These are phyloP conservation scores for Populus ilicifolia DNA, from an alignment of 345 rosid species.

Conservation along the genomic window DNA sequence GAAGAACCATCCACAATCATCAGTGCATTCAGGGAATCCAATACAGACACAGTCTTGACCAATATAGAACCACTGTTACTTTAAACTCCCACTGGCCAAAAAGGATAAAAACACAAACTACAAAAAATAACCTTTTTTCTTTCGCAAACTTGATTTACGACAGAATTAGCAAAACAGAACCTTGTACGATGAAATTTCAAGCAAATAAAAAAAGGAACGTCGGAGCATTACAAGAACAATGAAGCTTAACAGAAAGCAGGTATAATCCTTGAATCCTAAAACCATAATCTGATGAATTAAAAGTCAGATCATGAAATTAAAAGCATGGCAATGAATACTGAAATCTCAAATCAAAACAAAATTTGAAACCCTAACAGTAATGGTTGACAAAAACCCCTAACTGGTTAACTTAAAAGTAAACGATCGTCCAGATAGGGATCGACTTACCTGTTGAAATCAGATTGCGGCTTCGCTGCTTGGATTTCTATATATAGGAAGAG, in stretches of 20 bases:
- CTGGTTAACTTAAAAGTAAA: not conserved
- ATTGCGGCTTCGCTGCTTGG: not conserved
- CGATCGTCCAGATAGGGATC: not conserved
- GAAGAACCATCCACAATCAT: conserved; percentile 57
- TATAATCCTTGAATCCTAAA: not conserved
- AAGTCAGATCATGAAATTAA: not conserved
- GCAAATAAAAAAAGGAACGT: not conserved
- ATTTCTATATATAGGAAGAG: not conserved
- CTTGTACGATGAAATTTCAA: not conserved
- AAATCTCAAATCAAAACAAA: not conserved
- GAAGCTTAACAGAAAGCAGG: not conserved
- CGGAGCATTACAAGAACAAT: not conserved
- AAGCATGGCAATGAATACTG: not conserved
- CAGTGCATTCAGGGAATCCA: conserved; percentile 17
- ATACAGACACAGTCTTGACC: not conserved
- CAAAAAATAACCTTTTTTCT: not conserved
- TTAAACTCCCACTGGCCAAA: not conserved
- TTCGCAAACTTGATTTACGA: not conserved
- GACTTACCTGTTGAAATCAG: not conserved
- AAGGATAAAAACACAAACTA: not conserved
- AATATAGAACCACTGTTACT: not conserved
- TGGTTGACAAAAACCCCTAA: not conserved
- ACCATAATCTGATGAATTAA: not conserved
- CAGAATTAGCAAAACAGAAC: not conserved
- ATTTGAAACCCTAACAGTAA: not conserved